Evolutionary conservation across 352 stramenopile genomes (phyloP), one percentile per base, ranked within the genome.

Genomic region (Hyaloperonospora arabidopsidis): DNA sequence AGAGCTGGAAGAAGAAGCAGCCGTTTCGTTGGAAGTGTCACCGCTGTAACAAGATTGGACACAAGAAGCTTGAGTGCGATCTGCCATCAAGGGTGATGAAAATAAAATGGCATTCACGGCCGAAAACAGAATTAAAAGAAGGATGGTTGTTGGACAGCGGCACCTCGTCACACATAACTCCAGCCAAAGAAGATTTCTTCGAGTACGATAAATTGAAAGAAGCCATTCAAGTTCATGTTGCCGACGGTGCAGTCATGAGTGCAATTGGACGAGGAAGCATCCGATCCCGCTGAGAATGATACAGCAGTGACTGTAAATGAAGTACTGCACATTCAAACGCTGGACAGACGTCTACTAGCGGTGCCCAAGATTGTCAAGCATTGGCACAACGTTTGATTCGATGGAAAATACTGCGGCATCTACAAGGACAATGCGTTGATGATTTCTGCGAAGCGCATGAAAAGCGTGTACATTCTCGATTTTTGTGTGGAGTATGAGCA

Each of bases 371-470:
- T 41, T 11, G n/a, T 18, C n/a, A 3, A 41, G 35, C 35, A 15
- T 41, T 3, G 35, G 35, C 11, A 41, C 35, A 18, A 41, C 35
- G 12, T 41, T 41, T 11, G 35, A 15, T 41, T 59, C 52, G 45
- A 22, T 39, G 44, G 22, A 38, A 41, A 15, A 18, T 18, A 41
- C 35, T 41, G 35, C n/a, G 35, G 35, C 5, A 41, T 41, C 35
- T 41, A 18, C 35, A 41, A 41, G 35, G 35, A 41, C 13, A 41
- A 18, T 41, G 35, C 5, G 12, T 18, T 41, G n/a, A 18, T 18
- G n/a, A 41, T 41, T 18, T 41, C 35, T 15, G 35, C 35, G 12
- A 41, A 41, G 35, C 35, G 35, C 35, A 41, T 41, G 12, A 18
- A 11, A 18, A 41, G 12, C n/a, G 35, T 41, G 35, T 41, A 41